Conservation (phyloP, 2,329 filamentous ascomycete species). For the Colletotrichum tamarilloi region DNA sequence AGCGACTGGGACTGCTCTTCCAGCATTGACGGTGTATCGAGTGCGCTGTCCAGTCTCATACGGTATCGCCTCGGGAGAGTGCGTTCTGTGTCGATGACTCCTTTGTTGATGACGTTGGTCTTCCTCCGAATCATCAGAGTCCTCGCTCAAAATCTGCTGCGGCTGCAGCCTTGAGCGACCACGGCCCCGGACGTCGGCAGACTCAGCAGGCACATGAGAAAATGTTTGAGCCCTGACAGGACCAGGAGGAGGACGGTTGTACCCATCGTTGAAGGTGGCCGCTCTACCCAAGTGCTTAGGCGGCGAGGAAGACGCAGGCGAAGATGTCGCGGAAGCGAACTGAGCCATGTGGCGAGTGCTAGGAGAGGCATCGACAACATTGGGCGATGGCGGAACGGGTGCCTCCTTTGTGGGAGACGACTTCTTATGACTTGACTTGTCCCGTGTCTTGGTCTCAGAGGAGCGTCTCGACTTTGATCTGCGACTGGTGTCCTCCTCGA, state of each 20-base stretch:
- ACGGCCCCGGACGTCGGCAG: constrained; percentile 47
- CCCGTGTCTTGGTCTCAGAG: constrained; percentile 34
- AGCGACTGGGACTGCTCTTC: constrained; percentile 40
- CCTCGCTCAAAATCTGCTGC: constrained; percentile 44
- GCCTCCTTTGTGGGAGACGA: constrained; percentile 26
- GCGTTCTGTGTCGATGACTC: constrained; percentile 47
- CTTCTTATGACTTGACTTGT: constrained; percentile 37
- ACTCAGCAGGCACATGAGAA: constrained; percentile 36
- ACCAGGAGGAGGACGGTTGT: constrained; percentile 43
- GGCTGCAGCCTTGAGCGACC: constrained; percentile 50
- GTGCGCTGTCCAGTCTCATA: constrained; percentile 21
- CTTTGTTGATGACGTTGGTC: constrained; percentile 43
- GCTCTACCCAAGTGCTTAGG: constrained; percentile 46
- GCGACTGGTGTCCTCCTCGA: constrained; percentile 32
- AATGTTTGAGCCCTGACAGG: constrained; percentile 47
- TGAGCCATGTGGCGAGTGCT: constrained; percentile 42
- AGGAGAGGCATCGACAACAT: constrained; percentile 44
- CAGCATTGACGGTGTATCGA: constrained; percentile 35
- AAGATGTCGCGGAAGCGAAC: constrained; percentile 42
- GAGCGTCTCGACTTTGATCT: constrained; percentile 36
- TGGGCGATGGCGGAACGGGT: constrained; percentile 23
- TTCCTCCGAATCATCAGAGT: constrained; percentile 51
- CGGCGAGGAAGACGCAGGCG: constrained; percentile 44
- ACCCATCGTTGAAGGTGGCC: constrained; percentile 47
- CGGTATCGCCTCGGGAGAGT: constrained; percentile 45